These are phyloP conservation scores for Hypholoma fasciculare DNA, from an alignment of 768 basidiomycete species.

Conservation along the genomic window DNA sequence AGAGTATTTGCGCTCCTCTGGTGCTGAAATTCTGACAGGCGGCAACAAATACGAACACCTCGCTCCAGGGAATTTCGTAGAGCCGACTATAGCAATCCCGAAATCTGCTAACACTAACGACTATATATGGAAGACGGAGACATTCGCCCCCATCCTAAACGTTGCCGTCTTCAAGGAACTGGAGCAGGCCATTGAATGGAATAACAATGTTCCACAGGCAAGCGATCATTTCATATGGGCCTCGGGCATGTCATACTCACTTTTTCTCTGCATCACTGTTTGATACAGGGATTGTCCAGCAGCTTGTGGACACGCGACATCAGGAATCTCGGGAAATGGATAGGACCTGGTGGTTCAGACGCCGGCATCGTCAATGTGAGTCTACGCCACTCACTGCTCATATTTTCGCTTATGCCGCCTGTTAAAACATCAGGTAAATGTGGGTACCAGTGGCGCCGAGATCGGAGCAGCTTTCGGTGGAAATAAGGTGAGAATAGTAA, in stretches of 20 bases:
- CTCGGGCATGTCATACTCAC: constrained; percentile 7
- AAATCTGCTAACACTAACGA: constrained; percentile 52
- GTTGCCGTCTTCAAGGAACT: constrained; percentile 85
- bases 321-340: constrained; percentile 86
- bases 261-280: constrained; percentile 2
- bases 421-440: constrained; percentile 45
- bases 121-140: constrained; percentile 75
- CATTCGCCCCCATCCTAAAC: constrained; percentile 88
- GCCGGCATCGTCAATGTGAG: constrained; percentile 90
- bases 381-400: constrained; percentile 7
- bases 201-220: constrained; percentile 85
- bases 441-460: constrained; percentile 60
- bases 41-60: constrained; percentile 59
- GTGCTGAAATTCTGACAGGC: constrained; percentile 79
- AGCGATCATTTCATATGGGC: constrained; percentile 12
- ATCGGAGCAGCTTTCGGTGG: constrained; percentile 89
- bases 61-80: constrained; percentile 80
- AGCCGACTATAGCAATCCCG: constrained; percentile 82
- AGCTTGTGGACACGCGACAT: constrained; percentile 90
- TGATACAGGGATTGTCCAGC: constrained; percentile 74
- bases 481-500: constrained; percentile 65
- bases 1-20: constrained; percentile 55
- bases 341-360: constrained; percentile 87
- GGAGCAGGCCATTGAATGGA: constrained; percentile 86
- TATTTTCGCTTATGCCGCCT: constrained; percentile 15